A percentile compares a stretch with the other conserved stretches of the same genome.
Evolutionary conservation across 164 flowering plant genomes (phyloP).

Genomic region (Paratinospora sagittata): DNA sequence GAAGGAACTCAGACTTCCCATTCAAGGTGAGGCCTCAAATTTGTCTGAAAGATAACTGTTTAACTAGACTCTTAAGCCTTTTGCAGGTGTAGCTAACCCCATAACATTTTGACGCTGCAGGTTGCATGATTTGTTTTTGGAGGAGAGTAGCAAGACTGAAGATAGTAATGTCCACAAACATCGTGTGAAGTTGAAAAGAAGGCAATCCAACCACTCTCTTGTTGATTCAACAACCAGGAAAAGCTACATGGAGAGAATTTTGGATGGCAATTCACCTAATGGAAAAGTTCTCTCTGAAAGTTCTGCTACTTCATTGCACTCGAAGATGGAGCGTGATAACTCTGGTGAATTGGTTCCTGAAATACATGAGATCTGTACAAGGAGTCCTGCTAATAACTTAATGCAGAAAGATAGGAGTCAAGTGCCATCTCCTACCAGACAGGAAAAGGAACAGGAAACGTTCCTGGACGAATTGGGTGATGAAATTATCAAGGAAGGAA

Average conservation of each 20-base stretch:
- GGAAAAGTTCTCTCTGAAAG: slow-evolving; percentile 34
- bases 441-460: slow-evolving; percentile 19
- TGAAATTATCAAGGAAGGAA: slow-evolving; percentile 15
- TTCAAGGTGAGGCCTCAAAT: slow-evolving; percentile 51
- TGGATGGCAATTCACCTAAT: slow-evolving; percentile 45
- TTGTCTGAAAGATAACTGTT: background rate
- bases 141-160: slow-evolving; percentile 55
- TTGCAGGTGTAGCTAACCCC: slow-evolving; percentile 6
- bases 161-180: slow-evolving; percentile 35
- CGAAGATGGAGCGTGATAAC: slow-evolving; percentile 28
- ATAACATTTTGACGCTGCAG: slow-evolving; percentile 38
- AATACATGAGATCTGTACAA: slow-evolving; percentile 40
- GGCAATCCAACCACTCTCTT: slow-evolving; percentile 45
- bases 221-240: slow-evolving; percentile 44
- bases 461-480: slow-evolving; percentile 24
- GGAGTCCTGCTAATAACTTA: slow-evolving; percentile 31
- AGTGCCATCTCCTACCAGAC: slow-evolving; percentile 31
- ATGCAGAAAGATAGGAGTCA: slow-evolving; percentile 21
- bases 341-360: slow-evolving; percentile 38
- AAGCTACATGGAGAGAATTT: slow-evolving; percentile 76
- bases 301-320: slow-evolving; percentile 22
- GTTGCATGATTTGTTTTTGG: slow-evolving; percentile 62
- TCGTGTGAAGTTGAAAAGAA: slow-evolving; percentile 67
- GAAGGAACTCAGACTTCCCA: slow-evolving; percentile 51
- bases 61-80: background rate